A percentile compares a stretch with the other conserved stretches of the same genome.
phyloP scores from a whole-genome alignment of 1,284 basidiomycete genomes.

The Rhodotorula sp. region DNA sequence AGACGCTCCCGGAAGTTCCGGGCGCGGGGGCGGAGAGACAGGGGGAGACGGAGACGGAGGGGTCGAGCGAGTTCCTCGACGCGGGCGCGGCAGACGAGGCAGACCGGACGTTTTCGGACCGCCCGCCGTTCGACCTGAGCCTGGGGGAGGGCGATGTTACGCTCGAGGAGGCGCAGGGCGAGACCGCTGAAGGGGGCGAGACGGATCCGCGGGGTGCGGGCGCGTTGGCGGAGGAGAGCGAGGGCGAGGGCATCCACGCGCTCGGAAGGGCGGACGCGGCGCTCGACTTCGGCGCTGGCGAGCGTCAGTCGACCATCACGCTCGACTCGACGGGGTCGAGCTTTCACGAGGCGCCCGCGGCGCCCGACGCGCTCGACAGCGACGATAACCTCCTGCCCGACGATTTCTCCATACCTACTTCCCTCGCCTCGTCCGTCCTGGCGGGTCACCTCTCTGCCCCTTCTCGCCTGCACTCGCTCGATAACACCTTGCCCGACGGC shows the following conservation, averaged over 20 bases:
- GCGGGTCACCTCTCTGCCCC: neutral
- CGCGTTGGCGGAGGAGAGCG: neutral
- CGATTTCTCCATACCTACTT: neutral
- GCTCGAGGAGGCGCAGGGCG: neutral
- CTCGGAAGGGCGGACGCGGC: neutral
- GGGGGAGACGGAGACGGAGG: neutral
- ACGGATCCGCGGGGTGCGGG: neutral
- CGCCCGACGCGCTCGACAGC: neutral
- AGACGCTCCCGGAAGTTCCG: neutral
- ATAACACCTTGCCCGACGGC: neutral
- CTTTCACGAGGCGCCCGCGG: constrained; percentile 16
- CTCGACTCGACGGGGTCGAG: constrained; percentile 31
- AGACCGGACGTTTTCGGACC: constrained; percentile 5
- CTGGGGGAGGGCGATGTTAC: neutral
- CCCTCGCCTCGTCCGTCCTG: neutral
- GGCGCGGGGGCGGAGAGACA: too few species aligned
- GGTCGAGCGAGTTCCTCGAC: neutral
- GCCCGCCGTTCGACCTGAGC: constrained; percentile 26
- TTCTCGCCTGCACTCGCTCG: constrained; percentile 3
- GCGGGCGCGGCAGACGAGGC: neutral
- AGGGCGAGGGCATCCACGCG: neutral
- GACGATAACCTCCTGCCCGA: constrained; percentile 12
- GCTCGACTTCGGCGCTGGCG: neutral
- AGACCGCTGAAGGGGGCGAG: neutral
- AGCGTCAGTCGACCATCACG: constrained; percentile 8